Base-by-base conservation (phyloP, 164 flowering plant species). In the Tetrastigma voinierianum region DNA sequence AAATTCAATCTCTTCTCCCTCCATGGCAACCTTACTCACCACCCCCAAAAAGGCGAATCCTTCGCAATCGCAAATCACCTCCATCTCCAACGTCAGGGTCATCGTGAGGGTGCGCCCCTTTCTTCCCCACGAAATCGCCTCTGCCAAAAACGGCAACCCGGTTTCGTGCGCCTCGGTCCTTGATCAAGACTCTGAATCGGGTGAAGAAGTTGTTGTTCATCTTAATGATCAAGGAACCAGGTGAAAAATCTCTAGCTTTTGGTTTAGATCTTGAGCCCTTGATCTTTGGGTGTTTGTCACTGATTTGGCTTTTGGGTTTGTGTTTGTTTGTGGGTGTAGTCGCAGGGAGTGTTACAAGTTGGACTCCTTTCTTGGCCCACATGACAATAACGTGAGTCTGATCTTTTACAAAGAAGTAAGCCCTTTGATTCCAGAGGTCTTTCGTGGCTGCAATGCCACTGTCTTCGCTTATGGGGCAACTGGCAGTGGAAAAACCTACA, bases 381-480 rank as follows among this genome's bases (percentile, higher is more conserved):
- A 85, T 16, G 95, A 88, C 46, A 71, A 80, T 67, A 81, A 78
- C 60, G 78, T 85, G 61, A 52, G 66, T 25, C 70, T 65, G 81
- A 91, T 96, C 59, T 96, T 84, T 47, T 58, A 80, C 23, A 82
- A 61, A 44, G 99, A 96, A 78, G 93, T 96, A 25, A 75, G 67
- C 54, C 95, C 93, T 70, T 74, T 96, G 74, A 83, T 96, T 72
- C 85, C 91, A 18, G 88, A 86, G 56, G 62, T 88, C n/a, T 87
- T 93, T 66, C 64, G 64, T 15, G 98, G 96, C 1, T 76, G 61
- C 57, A 96, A 93, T 62, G 91, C 90, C 5, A 88, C 98, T 2
- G 89, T 93, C 11, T 93, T 96, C 55, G 99, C 98, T 57, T 91
- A 90, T 66, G 99, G 99, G 2, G 98, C 98, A 57, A 93, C 99